Percentiles rank a stretch among this genome's conserved stretches.
Evolutionary conservation across 768 basidiomycete genomes (phyloP).

Genomic region (Xerocomus brunneocitrinus): DNA sequence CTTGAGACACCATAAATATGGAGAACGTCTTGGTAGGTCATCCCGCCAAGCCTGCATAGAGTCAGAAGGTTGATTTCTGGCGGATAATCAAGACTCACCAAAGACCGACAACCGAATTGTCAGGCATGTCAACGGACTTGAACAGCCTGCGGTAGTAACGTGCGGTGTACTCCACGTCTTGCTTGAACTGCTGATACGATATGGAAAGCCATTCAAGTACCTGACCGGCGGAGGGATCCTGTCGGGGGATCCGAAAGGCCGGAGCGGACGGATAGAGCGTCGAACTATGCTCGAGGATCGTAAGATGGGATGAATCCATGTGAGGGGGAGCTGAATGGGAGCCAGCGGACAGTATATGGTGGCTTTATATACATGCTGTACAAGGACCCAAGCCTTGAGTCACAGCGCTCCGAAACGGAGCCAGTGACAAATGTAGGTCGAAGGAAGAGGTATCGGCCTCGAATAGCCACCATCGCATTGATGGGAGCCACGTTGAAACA

Average conservation of each 20-base stretch:
- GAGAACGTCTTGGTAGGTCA: constrained; percentile 65
- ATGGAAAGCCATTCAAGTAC: constrained; percentile 55
- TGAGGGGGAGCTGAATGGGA: constrained; percentile 6
- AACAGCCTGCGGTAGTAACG: constrained; percentile 59
- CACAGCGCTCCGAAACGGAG: constrained; percentile 28
- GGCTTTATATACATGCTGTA: constrained; percentile 32
- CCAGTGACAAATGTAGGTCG: constrained; percentile 24
- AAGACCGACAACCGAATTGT: constrained; percentile 61
- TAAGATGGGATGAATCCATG: constrained; percentile 50
- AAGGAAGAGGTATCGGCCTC: constrained; percentile 26
- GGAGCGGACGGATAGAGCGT: constrained; percentile 43
- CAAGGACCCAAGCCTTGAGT: constrained; percentile 12
- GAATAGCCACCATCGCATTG: constrained; percentile 34
- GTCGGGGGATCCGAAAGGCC: constrained; percentile 58
- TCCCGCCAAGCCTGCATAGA: constrained; percentile 59
- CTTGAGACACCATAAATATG: constrained; percentile 73
- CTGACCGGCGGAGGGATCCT: constrained; percentile 39
- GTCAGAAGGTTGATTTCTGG: constrained; percentile 7
- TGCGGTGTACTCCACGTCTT: constrained; percentile 62
- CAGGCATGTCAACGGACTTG: constrained; percentile 40
- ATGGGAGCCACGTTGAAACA: constrained; percentile 33
- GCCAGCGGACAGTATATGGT: constrained; percentile 3
- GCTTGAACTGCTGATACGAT: constrained; percentile 59
- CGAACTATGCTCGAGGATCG: constrained; percentile 57
- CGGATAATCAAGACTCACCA: constrained; percentile 47